A percentile compares a stretch with the other conserved stretches of the same genome.
Conservation (phyloP, 305 asterid genomes). For the Fraxinus ornus region DNA sequence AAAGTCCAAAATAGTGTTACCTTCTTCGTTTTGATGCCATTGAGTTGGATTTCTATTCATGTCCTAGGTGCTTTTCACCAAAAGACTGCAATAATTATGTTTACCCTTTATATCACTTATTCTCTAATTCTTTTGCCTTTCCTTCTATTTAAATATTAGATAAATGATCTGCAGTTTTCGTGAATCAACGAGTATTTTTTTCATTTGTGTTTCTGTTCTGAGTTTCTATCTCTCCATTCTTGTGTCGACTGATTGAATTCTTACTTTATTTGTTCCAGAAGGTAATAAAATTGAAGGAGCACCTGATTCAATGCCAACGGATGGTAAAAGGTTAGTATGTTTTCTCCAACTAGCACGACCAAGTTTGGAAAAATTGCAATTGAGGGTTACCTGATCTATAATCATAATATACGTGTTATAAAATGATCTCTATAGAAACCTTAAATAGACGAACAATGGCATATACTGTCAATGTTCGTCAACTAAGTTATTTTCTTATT, state of each 20-base stretch:
- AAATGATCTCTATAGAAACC: not conserved
- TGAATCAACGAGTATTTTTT: not conserved
- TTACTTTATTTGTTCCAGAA: conserved; percentile 8
- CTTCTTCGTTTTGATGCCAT: not conserved
- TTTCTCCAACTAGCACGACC: not conserved
- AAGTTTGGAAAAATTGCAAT: conserved; percentile 1
- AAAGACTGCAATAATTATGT: not conserved
- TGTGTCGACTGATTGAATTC: not conserved
- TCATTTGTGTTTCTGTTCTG: conserved; percentile 1
- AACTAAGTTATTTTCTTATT: not conserved
- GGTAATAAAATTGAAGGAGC: conserved; percentile 47
- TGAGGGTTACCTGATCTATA: not conserved
- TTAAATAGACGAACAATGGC: not conserved
- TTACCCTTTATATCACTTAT: not conserved
- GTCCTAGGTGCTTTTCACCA: not conserved
- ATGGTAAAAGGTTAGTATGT: conserved; percentile 37
- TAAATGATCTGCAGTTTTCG: not conserved
- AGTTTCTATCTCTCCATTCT: not conserved
- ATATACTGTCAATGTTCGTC: not conserved
- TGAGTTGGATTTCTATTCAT: not conserved
- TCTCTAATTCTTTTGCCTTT: not conserved
- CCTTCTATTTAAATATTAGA: not conserved
- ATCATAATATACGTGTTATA: not conserved
- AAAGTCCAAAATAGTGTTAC: not conserved
- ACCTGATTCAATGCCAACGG: conserved; percentile 30